Evolutionary conservation across 2,329 filamentous ascomycete species (phyloP).

Genomic region (Cytospora mali): DNA sequence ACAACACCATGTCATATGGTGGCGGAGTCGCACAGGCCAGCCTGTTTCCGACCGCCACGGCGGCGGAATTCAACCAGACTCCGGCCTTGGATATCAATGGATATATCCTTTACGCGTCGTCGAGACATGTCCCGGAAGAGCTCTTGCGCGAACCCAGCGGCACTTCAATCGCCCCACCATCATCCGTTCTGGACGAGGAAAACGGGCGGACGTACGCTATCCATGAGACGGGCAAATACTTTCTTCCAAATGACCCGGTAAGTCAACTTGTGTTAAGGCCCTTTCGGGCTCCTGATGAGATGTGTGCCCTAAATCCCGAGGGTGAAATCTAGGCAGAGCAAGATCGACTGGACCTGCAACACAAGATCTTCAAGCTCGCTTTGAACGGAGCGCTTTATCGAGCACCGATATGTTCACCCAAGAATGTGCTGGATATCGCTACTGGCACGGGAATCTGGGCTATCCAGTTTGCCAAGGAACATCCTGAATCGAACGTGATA

Average conservation of each 20-base stretch:
- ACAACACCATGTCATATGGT: not conserved
- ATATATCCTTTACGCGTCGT: slow-evolving; percentile 4
- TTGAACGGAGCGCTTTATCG: slow-evolving; percentile 15
- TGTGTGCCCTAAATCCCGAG: not conserved
- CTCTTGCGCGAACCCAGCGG: slow-evolving; percentile 8
- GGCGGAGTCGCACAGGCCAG: not conserved
- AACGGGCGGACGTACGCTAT: slow-evolving; percentile 6
- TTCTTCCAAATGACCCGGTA: slow-evolving; percentile 18
- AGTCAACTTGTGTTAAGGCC: not conserved
- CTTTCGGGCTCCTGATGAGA: not conserved
- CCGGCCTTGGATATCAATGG: slow-evolving; percentile 2
- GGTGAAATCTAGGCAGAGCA: slow-evolving; percentile 11
- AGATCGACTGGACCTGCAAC: slow-evolving; percentile 22
- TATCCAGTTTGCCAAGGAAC: slow-evolving; percentile 19
- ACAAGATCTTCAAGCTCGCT: slow-evolving; percentile 16
- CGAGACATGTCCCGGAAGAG: slow-evolving; percentile 3
- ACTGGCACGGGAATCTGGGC: slow-evolving; percentile 27
- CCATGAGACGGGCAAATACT: slow-evolving; percentile 16
- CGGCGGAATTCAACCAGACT: not conserved
- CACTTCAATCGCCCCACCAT: slow-evolving; percentile 7
- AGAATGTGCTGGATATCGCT: slow-evolving; percentile 20
- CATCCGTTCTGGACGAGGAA: slow-evolving; percentile 3
- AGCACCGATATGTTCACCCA: slow-evolving; percentile 7
- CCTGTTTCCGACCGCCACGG: not conserved
- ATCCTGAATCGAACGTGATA: slow-evolving; percentile 22